Conservation (phyloP, 2,329 filamentous ascomycete species). For the Beauveria varroae region DNA sequence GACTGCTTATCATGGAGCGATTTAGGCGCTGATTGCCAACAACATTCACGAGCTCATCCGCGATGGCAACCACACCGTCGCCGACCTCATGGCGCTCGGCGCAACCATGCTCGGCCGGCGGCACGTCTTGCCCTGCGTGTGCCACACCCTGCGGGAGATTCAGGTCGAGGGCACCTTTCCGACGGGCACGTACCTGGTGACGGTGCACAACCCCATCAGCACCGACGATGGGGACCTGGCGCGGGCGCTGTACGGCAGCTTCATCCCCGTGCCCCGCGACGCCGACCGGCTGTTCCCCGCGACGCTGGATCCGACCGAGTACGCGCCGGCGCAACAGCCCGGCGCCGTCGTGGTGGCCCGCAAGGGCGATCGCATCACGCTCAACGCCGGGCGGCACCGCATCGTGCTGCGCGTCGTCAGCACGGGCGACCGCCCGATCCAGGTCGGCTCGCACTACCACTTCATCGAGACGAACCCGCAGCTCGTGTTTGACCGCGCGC, state of each 20-base stretch:
- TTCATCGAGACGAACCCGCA: slow-evolving; percentile 92
- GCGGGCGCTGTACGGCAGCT: slow-evolving; percentile 85
- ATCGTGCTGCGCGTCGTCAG: slow-evolving; percentile 77
- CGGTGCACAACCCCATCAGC: slow-evolving; percentile 82
- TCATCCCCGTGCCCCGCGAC: slow-evolving; percentile 68
- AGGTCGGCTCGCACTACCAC: slow-evolving; percentile 79
- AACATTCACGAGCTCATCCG: slow-evolving; percentile 95
- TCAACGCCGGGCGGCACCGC: slow-evolving; percentile 70
- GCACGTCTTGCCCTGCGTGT: slow-evolving; percentile 80
- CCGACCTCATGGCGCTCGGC: slow-evolving; percentile 88
- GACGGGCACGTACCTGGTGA: slow-evolving; percentile 86
- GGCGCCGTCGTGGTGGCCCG: slow-evolving; percentile 72
- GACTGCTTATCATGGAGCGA: not conserved
- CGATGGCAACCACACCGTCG: slow-evolving; percentile 87
- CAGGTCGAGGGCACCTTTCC: slow-evolving; percentile 94
- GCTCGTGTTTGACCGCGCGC: slow-evolving; percentile 77
- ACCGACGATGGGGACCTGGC: slow-evolving; percentile 79
- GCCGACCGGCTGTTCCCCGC: slow-evolving; percentile 54
- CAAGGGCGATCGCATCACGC: slow-evolving; percentile 54
- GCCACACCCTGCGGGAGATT: slow-evolving; percentile 70
- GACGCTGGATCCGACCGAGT: slow-evolving; percentile 51
- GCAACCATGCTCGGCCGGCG: slow-evolving; percentile 88
- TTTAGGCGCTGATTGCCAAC: slow-evolving; percentile 70
- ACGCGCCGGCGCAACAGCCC: slow-evolving; percentile 60
- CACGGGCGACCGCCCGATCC: slow-evolving; percentile 81